Evolutionary conservation across 23 red algal species (phyloP).

Genomic region (Gracilaria gracilis): DNA sequence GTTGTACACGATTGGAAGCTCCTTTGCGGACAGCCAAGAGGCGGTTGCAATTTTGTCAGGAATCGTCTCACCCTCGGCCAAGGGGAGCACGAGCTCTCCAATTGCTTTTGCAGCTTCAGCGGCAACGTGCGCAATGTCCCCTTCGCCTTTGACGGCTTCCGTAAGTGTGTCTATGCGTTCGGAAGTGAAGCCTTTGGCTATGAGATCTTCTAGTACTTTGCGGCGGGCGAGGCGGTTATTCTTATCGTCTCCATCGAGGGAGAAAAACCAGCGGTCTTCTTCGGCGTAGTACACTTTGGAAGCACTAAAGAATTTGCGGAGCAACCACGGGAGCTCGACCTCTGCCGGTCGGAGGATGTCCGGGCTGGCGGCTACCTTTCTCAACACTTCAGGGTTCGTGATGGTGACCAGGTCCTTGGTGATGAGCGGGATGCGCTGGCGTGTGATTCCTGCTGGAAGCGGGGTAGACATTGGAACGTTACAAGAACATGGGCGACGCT

Average conservation of each 20-base stretch:
- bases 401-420: constrained; percentile 28
- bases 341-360: constrained; percentile 36
- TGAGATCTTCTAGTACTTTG: not conserved
- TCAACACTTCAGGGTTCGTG: constrained; percentile 30
- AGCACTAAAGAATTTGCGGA: constrained; percentile 20
- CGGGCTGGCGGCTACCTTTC: constrained; percentile 31
- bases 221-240: constrained; percentile 24
- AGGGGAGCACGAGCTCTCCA: constrained; percentile 15
- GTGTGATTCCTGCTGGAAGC: constrained; percentile 19
- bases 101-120: not conserved
- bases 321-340: constrained; percentile 13
- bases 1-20: not conserved
- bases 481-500: not conserved
- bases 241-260: constrained; percentile 15
- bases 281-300: constrained; percentile 27
- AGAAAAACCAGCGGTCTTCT: not conserved
- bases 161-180: constrained; percentile 7
- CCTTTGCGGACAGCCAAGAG: not conserved
- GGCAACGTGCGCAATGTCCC: not conserved
- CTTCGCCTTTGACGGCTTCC: constrained; percentile 9
- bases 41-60: constrained; percentile 9
- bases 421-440: constrained; percentile 9
- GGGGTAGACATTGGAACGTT: constrained; percentile 1
- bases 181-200: constrained; percentile 31
- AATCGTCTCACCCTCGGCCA: not conserved